These are phyloP conservation scores for Neofusicoccum laricinum DNA, from an alignment of 2,329 filamentous ascomycete genomes.

Conservation along the genomic window DNA sequence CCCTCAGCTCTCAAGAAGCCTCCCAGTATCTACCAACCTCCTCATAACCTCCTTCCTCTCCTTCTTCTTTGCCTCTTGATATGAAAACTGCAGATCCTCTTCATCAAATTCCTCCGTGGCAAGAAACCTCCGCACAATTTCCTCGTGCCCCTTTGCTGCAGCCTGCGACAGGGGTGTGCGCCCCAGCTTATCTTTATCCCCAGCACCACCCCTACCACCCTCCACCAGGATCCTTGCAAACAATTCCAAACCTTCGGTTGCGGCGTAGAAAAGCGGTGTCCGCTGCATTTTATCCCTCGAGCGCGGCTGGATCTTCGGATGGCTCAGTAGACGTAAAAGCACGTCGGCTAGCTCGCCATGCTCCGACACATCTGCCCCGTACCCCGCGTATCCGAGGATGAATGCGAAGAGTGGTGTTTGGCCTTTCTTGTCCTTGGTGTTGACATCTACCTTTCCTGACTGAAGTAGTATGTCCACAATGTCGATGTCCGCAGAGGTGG, in stretches of 20 bases:
- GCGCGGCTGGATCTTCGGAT: not conserved
- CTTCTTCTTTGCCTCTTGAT: not conserved
- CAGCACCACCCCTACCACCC: not conserved
- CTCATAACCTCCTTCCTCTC: not conserved
- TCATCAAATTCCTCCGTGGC: not conserved
- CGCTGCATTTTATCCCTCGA: not conserved
- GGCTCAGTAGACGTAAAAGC: not conserved
- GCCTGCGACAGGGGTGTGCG: not conserved
- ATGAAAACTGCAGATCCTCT: not conserved
- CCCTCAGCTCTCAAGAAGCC: slow-evolving; percentile 11
- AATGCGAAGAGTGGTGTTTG: not conserved
- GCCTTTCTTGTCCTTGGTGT: not conserved
- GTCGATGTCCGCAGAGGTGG: not conserved
- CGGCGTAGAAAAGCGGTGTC: not conserved
- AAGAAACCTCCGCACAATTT: not conserved
- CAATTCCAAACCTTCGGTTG: accelerated
- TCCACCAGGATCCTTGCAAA: not conserved
- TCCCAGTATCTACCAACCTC: not conserved
- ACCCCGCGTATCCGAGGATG: not conserved
- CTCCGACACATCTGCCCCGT: not conserved
- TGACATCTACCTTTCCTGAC: not conserved
- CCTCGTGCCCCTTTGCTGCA: not conserved
- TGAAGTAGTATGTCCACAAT: not conserved
- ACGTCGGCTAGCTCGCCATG: not conserved
- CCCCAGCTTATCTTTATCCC: not conserved